Evolutionary conservation across 345 rosid species (phyloP).

Genomic region (Capsella bursapastoris): DNA sequence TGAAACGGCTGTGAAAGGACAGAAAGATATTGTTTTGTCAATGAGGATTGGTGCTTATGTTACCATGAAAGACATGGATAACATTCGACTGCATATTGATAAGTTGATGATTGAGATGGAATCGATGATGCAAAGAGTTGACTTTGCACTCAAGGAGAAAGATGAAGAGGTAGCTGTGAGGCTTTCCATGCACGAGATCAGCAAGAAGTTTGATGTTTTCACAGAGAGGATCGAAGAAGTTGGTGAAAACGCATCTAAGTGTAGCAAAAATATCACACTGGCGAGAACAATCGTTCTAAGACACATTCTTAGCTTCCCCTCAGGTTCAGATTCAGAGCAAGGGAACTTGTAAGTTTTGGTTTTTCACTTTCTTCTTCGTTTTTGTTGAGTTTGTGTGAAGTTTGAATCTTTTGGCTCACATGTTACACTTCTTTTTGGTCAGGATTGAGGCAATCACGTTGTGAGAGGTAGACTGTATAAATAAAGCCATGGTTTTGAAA

Average conservation of each 20-base stretch:
- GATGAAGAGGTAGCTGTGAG: constrained; percentile 57
- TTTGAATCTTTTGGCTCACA: constrained; percentile 28
- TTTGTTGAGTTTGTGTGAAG: neutral
- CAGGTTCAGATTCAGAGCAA: constrained; percentile 43
- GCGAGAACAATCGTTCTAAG: constrained; percentile 77
- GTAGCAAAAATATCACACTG: constrained; percentile 63
- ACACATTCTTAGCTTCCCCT: constrained; percentile 57
- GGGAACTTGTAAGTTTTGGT: constrained; percentile 36
- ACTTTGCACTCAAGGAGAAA: constrained; percentile 56
- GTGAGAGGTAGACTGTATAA: constrained; percentile 29
- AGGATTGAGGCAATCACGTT: constrained; percentile 46
- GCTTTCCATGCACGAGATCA: constrained; percentile 76
- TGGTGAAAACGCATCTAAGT: constrained; percentile 62
- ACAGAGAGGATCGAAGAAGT: constrained; percentile 65
- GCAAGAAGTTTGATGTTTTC: constrained; percentile 61
- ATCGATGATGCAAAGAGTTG: constrained; percentile 55
- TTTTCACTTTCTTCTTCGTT: neutral
- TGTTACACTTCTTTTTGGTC: constrained; percentile 15
- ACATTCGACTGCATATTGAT: constrained; percentile 55
- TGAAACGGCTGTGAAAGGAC: constrained; percentile 60
- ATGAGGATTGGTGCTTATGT: constrained; percentile 58
- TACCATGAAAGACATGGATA: constrained; percentile 66
- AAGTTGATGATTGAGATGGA: constrained; percentile 61
- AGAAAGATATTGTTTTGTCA: constrained; percentile 55
- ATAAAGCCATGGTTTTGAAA: constrained; percentile 17